Evolutionary conservation across 495 filamentous ascomycete species (phyloP).

Genomic region (Recurvomyces mirabilis): DNA sequence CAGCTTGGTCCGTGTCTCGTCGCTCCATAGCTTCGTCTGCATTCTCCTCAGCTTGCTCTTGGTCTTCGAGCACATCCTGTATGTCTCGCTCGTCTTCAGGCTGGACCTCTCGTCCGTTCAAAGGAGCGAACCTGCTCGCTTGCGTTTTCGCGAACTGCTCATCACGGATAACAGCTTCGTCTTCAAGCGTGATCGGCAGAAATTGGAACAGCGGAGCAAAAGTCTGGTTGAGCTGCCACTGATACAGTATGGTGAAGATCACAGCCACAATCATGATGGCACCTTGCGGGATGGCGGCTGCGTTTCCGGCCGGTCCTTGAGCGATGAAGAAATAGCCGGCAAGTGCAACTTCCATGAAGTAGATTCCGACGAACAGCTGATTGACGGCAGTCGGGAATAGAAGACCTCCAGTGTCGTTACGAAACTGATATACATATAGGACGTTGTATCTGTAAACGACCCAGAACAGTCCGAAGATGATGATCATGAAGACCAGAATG

Average conservation of each 20-base stretch:
- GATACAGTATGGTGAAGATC: constrained; percentile 64
- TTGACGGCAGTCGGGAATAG: constrained; percentile 91
- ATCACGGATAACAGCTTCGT: constrained; percentile 81
- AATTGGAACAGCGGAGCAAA: constrained; percentile 82
- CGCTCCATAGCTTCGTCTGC: constrained; percentile 33
- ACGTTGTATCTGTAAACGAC: constrained; percentile 93
- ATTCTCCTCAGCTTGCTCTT: constrained; percentile 30
- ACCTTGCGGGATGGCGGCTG: constrained; percentile 66
- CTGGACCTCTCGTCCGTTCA: constrained; percentile 40
- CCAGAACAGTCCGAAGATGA: constrained; percentile 93
- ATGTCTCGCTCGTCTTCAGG: constrained; percentile 36
- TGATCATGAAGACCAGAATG: constrained; percentile 84
- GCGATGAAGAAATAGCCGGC: constrained; percentile 88
- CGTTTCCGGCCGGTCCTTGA: constrained; percentile 44
- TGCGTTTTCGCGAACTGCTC: constrained; percentile 77
- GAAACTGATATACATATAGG: constrained; percentile 87
- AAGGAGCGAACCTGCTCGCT: constrained; percentile 34
- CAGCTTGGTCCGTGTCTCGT: constrained; percentile 45
- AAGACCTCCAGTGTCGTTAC: constrained; percentile 83
- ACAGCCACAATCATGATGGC: constrained; percentile 78
- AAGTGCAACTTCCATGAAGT: constrained; percentile 86
- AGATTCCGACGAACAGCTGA: constrained; percentile 88
- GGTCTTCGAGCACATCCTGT: constrained; percentile 35
- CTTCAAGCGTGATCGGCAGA: constrained; percentile 88
- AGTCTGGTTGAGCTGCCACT: constrained; percentile 69